Evolutionary conservation across 2,329 filamentous ascomycete species (phyloP).

Genomic region (Alternaria viburni): DNA sequence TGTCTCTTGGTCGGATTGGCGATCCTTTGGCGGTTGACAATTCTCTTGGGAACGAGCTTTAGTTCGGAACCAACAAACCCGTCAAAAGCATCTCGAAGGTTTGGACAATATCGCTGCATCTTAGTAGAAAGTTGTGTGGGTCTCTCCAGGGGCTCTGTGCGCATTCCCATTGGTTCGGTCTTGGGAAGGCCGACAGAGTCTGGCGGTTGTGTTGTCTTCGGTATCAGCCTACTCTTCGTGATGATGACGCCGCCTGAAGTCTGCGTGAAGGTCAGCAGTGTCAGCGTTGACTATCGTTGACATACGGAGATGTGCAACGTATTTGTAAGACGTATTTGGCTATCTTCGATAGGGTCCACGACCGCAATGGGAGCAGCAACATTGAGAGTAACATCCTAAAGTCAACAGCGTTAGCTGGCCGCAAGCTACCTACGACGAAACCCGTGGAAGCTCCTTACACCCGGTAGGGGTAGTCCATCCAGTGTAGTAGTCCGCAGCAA

Average conservation of each 20-base stretch:
- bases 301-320: background rate
- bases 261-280: slow-evolving; percentile 1
- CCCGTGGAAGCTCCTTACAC: slow-evolving; percentile 25
- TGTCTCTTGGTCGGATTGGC: background rate
- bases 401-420: slow-evolving; percentile 12
- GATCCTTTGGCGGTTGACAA: background rate
- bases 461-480: slow-evolving; percentile 31
- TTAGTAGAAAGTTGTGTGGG: background rate
- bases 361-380: slow-evolving; percentile 12
- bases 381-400: slow-evolving; percentile 19
- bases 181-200: background rate
- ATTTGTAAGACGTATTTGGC: slow-evolving; percentile 2
- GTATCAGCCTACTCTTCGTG: background rate
- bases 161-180: background rate
- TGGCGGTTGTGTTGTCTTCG: background rate
- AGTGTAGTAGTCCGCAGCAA: slow-evolving; percentile 36
- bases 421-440: background rate
- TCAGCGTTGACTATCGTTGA: background rate
- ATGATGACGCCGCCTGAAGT: background rate
- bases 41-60: background rate
- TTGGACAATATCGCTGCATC: background rate
- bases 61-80: slow-evolving; percentile 20
- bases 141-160: background rate
- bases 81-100: slow-evolving; percentile 9
- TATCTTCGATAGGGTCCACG: slow-evolving; percentile 39